Conservation (phyloP, 2,329 filamentous ascomycete genomes). For the Cercospora berteroae region DNA sequence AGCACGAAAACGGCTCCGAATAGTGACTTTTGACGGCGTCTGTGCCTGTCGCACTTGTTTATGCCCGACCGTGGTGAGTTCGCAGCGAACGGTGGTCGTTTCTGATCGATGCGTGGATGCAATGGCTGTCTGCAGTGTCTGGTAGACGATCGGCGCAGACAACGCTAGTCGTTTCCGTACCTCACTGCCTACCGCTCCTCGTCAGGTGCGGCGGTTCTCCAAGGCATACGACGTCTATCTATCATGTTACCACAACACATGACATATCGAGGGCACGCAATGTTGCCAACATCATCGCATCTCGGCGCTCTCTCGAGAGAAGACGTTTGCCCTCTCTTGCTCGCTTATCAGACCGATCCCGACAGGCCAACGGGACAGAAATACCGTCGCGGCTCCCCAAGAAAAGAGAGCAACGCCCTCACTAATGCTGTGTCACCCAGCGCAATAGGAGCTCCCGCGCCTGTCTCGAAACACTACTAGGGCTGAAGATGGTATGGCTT, state of each 20-base stretch:
- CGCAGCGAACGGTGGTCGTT: background rate
- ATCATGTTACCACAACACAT: background rate
- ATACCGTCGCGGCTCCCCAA: conserved; percentile 4
- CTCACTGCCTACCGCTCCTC: background rate
- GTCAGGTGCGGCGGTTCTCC: background rate
- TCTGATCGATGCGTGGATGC: background rate
- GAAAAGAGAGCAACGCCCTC: background rate
- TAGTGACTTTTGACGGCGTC: conserved; percentile 9
- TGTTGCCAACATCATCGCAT: background rate
- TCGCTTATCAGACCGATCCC: background rate
- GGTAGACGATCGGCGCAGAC: background rate
- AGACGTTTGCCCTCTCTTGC: background rate
- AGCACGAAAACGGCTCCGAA: conserved; percentile 1
- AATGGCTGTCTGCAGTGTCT: background rate
- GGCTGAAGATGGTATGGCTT: conserved; percentile 10
- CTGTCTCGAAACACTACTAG: conserved; percentile 2
- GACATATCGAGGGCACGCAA: background rate
- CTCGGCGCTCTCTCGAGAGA: background rate
- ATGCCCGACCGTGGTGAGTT: background rate
- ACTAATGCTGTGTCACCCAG: conserved; percentile 11
- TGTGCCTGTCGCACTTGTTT: conserved; percentile 3
- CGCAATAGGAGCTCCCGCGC: background rate
- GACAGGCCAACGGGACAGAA: background rate
- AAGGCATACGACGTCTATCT: background rate
- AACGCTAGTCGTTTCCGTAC: background rate